A percentile compares a stretch with the other conserved stretches of the same genome.
phyloP scores from a whole-genome alignment of 1,284 basidiomycete species.

The Amylostereum areolatum region DNA sequence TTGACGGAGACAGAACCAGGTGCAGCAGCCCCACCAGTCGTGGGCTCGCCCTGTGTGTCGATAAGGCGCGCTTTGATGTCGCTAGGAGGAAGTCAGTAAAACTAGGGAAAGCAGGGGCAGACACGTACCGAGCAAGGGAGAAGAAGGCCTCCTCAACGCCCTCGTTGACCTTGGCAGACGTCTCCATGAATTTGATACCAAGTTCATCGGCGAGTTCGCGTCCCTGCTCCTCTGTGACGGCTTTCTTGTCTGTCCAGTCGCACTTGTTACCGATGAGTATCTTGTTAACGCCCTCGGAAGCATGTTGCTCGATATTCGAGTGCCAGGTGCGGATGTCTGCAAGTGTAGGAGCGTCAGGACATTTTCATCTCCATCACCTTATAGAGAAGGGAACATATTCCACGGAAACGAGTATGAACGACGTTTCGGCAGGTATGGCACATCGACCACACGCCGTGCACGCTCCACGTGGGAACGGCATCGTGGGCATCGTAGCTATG shows the following conservation, averaged over 20 bases:
- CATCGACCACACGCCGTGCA: no score
- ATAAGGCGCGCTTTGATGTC: constrained; percentile 97
- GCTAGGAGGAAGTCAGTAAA: constrained; percentile 34
- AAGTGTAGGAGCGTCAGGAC: neutral
- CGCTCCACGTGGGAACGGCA: no score
- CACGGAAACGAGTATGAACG: no score
- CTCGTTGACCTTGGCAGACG: constrained; percentile 95
- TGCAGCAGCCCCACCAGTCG: constrained; percentile 32
- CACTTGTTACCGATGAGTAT: constrained; percentile 99
- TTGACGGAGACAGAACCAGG: constrained; percentile 61
- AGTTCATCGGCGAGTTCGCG: constrained; percentile 82
- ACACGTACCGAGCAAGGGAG: constrained; percentile 81
- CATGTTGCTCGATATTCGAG: constrained; percentile 97
- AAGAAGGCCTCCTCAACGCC: constrained; percentile 99
- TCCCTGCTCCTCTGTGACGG: constrained; percentile 83
- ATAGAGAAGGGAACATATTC: no score
- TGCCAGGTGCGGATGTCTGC: constrained; percentile 99
- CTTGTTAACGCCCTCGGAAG: constrained; percentile 98
- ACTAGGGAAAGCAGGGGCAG: neutral
- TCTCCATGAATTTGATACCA: constrained; percentile 96
- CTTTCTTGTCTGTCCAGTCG: constrained; percentile 97
- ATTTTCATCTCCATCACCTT: no score
- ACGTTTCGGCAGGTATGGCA: no score
- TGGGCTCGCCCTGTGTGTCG: constrained; percentile 82
- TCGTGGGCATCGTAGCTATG: no score